Conservation (phyloP, 1,139 yeast species). For the Maudiozyma humilis region DNA sequence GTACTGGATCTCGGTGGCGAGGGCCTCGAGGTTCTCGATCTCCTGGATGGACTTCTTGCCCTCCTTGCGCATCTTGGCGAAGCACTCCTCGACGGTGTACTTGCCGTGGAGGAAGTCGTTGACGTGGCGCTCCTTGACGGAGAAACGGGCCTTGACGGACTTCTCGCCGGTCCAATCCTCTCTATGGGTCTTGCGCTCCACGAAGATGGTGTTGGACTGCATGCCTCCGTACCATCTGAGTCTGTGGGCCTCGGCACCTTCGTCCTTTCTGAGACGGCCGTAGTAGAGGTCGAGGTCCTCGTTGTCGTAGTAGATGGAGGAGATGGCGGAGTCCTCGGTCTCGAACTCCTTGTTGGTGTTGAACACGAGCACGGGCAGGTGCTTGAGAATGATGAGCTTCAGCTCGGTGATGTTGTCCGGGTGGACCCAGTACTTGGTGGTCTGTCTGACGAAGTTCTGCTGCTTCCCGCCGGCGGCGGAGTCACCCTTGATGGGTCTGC, state of each 20-base stretch:
- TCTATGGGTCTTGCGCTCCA: constrained; percentile 94
- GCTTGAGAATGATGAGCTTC: constrained; percentile 84
- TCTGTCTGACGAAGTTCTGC: constrained; percentile 96
- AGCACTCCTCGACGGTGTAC: constrained; percentile 80
- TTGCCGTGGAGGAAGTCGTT: constrained; percentile 76
- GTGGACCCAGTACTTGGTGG: constrained; percentile 98
- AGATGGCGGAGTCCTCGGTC: constrained; percentile 87
- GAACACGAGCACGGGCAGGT: constrained; percentile 91
- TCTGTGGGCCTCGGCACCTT: constrained; percentile 98
- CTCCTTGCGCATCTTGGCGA: constrained; percentile 85
- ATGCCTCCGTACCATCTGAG: constrained; percentile 98
- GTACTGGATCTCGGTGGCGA: constrained; percentile 90
- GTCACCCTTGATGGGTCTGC: constrained; percentile 90
- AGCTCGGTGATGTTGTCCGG: constrained; percentile 98
- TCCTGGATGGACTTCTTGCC: constrained; percentile 83
- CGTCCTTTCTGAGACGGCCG: constrained; percentile 90
- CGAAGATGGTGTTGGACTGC: constrained; percentile 85
- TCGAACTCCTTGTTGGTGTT: constrained; percentile 94
- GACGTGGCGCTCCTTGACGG: constrained; percentile 82
- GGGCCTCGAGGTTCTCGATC: constrained; percentile 81
- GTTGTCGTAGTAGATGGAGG: constrained; percentile 92
- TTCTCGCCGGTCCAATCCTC: constrained; percentile 99
- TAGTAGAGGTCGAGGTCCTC: constrained; percentile 80
- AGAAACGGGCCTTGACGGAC: constrained; percentile 93
- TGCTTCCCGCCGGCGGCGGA: constrained; percentile 94